Base-by-base conservation (phyloP, 2,329 filamentous ascomycete genomes). In the Alternaria sp. region DNA sequence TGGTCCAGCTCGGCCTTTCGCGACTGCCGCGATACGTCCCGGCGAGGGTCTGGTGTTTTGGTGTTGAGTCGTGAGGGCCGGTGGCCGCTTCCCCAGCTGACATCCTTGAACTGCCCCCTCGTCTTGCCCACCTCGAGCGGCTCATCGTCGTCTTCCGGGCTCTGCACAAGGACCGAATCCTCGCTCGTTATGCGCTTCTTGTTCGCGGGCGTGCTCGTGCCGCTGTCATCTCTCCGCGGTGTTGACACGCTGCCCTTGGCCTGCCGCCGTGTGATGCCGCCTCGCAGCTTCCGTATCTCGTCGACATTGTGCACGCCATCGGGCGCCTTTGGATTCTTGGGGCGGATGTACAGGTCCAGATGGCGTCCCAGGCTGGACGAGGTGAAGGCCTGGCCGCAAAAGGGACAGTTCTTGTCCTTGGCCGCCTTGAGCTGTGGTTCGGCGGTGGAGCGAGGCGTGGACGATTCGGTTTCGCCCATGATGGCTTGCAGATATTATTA, bases 271-370 rank as follows among this genome's bases (percentile, higher is more conserved):
- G 95, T 98, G 79, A 98, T 97, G 65, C 89, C 87, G 47, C 93
- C 92, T 57, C 95, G 89, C 74, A 97, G 84, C 80, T 91, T 92
- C 70, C 88, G 87, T 74, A 98, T 98, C 79, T 93, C 92, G 8
- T 95, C 92, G 62, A 97, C 92, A 82, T 97, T 87, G 81, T 98
- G 95, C 49, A 97, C 83, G 54, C 94, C 94, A 81, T 98, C 95
- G 7, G 91, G 84, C 2, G 90, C 87, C 80, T 94, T 96, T 2
- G 95, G 93, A 79, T 97, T 97, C 83, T 94, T 96, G 63, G 94
- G 91, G 76, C 94, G 94, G 74, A 97, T 94, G 80, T 96, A 97
- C 43, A 97, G 88, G 79, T 98, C 95, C 70, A 97, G 89, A 81
- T 98, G 95, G 49, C 95, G 91, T 54, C 95, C 95, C 57, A 98